Evolutionary conservation across 75 land plant species (phyloP).

Genomic region (Pinus tabuliformis): DNA sequence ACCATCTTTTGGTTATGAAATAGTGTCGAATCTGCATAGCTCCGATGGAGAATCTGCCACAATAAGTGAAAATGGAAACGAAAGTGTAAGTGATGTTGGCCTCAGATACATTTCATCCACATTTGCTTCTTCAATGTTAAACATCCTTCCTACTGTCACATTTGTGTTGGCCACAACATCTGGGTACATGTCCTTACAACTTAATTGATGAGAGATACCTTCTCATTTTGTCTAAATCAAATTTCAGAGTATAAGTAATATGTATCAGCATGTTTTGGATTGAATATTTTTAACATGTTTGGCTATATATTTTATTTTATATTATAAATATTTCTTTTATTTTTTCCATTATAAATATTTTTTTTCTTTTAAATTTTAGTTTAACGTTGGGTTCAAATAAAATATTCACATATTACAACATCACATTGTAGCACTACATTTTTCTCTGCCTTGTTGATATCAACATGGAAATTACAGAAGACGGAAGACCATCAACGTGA

Average conservation of each 20-base stretch:
- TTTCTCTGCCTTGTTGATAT: no score
- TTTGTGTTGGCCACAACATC: slow-evolving; percentile 30
- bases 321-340: no score
- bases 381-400: no score
- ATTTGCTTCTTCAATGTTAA: no score
- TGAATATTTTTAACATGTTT: not conserved
- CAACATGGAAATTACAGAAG: no score
- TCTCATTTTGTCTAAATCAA: not conserved
- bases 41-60: not conserved
- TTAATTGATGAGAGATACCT: no score
- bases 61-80: not conserved
- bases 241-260: not conserved
- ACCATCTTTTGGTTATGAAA: not conserved
- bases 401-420: no score
- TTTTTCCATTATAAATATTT: no score
- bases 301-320: no score
- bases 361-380: no score
- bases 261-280: not conserved
- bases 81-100: not conserved
- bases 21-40: not conserved
- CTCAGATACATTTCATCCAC: slow-evolving; percentile 11
- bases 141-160: slow-evolving; percentile 23
- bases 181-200: slow-evolving; percentile 14
- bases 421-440: no score
- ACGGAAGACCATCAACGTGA: no score